Evolutionary conservation across 176 grass and related monocot species (phyloP), one percentile per base, ranked within the genome.

Genomic region (Poa pratensis): DNA sequence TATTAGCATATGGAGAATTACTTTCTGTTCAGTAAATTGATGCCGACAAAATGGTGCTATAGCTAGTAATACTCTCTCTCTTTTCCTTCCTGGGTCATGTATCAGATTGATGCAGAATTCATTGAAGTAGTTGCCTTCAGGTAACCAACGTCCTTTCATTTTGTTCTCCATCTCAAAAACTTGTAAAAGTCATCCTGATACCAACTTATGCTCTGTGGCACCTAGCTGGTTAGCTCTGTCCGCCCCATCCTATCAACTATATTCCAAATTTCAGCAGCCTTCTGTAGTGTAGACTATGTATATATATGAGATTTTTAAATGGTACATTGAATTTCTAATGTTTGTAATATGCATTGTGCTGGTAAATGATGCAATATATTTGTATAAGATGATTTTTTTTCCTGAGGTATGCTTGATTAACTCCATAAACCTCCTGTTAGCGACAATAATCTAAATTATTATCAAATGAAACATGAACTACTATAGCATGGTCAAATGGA

Each of bases 71-170:
- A 59, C 46, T 46, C 55, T 46, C 7, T 46, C 9, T 86, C 69
- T 14, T 63, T 54, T 82, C 68, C 22, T 68, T 76, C 54, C 52
- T 81, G 42, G 43, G 65, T 82, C 40, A 76, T 89, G 65, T 88
- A 26, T 87, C 93, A 96, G 96, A 85, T 98, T 61, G 93, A 96
- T 74, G 70, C 93, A 67, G 93, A 98, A 90, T 96, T 98, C 81
- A 58, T 98, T 27, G 96, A 98, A 90, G 93, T 96, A 49, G 81
- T 98, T 69, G 96, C 86, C 55, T 96, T 98, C 86, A 95, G 96
- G 96, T 98, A 94, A 53, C 6, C 9, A 2, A 17, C 70, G 1
- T 59, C 30, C 53, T 80, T 63, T 15, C 55, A 70, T 85, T 15
- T 82, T 65, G 3, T 65, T 32, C 60, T 37, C 10, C 43, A 51